Conservation (phyloP, 2,329 filamentous ascomycete species). For the Ophiostoma populinum region DNA sequence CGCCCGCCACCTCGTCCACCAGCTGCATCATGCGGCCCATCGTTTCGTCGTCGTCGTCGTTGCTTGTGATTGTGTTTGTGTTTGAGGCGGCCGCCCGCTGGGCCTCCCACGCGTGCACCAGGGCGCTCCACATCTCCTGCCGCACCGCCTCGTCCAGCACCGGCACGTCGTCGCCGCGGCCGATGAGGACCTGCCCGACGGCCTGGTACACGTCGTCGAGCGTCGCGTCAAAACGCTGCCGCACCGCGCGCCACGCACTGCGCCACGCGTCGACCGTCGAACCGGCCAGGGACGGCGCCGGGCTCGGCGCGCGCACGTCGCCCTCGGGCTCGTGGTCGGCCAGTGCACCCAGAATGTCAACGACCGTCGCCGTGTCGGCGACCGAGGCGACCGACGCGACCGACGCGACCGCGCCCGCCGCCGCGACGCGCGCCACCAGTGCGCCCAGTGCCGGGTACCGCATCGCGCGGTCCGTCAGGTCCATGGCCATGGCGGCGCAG, state of each 20-base stretch:
- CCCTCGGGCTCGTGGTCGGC: conserved; percentile 9
- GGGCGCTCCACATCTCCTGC: conserved; percentile 10
- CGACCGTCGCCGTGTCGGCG: conserved; percentile 10
- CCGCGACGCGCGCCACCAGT: conserved; percentile 34
- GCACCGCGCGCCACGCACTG: too few relatives aligned
- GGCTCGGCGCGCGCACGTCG: not conserved
- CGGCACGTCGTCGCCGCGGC: conserved; percentile 2
- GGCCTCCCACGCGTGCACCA: conserved; percentile 8
- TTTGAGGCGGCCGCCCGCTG: not conserved
- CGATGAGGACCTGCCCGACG: conserved; percentile 3
- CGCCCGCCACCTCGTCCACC: conserved; percentile 6
- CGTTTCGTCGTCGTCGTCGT: conserved; percentile 1
- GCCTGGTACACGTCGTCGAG: conserved; percentile 6
- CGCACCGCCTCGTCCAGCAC: conserved; percentile 3
- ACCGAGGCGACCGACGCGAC: conserved; percentile 9
- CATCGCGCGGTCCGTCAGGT: conserved; percentile 9
- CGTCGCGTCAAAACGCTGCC: conserved; percentile 8
- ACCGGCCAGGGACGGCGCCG: not conserved
- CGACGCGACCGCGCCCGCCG: conserved; percentile 15
- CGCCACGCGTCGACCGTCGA: conserved; percentile 2
- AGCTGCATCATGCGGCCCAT: conserved; percentile 4
- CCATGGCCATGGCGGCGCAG: conserved; percentile 8
- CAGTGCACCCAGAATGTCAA: conserved; percentile 4
- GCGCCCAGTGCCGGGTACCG: conserved; percentile 9
- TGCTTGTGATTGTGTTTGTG: not conserved